phyloP scores from a whole-genome alignment of 768 basidiomycete genomes.

The Suillus alpinus region DNA sequence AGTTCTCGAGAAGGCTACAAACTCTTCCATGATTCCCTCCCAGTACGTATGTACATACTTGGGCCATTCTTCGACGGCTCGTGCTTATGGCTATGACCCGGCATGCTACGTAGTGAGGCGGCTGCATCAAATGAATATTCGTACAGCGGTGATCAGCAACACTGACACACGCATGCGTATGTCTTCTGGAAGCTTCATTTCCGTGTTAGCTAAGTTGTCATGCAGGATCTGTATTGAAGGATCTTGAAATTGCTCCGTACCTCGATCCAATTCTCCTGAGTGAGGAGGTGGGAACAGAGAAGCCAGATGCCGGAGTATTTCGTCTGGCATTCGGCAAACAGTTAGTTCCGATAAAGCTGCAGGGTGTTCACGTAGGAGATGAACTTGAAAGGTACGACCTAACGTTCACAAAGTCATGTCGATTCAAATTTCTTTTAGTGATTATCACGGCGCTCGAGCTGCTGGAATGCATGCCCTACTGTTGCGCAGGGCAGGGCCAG shows the following conservation, averaged over 20 bases:
- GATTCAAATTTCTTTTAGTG: conserved; percentile 38
- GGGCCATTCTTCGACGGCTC: background rate
- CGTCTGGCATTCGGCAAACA: conserved; percentile 32
- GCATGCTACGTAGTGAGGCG: conserved; percentile 36
- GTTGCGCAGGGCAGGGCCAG: conserved; percentile 46
- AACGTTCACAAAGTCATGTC: background rate
- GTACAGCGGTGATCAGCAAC: conserved; percentile 67
- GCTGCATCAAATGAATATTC: conserved; percentile 45
- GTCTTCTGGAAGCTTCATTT: conserved; percentile 18
- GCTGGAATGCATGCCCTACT: conserved; percentile 60
- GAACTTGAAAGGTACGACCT: conserved; percentile 59
- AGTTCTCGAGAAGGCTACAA: conserved; percentile 69
- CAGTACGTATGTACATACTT: conserved; percentile 36
- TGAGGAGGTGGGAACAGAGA: conserved; percentile 67
- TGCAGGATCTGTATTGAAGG: conserved; percentile 51
- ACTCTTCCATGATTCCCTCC: conserved; percentile 52
- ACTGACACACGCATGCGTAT: conserved; percentile 70
- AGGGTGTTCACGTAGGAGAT: conserved; percentile 71
- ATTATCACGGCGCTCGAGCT: conserved; percentile 58
- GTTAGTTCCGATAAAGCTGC: background rate
- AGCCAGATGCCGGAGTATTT: conserved; percentile 64
- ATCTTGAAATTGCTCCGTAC: conserved; percentile 51
- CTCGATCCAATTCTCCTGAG: conserved; percentile 63
- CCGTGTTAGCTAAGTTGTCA: conserved; percentile 1
- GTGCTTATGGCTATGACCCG: conserved; percentile 7